Base-by-base conservation (phyloP, 371 early-diverging fungal genomes). In the Furculomyces boomerangus region DNA sequence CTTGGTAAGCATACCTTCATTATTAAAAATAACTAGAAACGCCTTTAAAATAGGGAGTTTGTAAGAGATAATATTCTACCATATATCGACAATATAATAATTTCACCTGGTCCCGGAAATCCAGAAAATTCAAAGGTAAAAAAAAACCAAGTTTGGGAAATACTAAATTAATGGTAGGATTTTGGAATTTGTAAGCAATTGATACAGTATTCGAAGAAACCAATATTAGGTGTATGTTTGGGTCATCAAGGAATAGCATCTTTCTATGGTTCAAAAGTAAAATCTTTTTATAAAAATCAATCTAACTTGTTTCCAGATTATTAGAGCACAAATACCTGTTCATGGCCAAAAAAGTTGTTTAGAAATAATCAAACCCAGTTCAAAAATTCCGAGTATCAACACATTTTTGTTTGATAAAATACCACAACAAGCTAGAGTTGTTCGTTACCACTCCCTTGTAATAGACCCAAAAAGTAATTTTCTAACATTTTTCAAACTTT, bases 201-300 rank as follows among this genome's bases (percentile, higher is more conserved):
- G 14, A 63, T 94, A 27, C 53, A 70, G 30, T 63, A 76, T 22
- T 50, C 62, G 2, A 61, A 65, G 14, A 65, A 81, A 54, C 98
- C 99, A 1, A 72, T 96, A 10, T 77, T 99, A 53, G 99, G 99
- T 45, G 88, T 99, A 0, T 99, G 99, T 65, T 71, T 99, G 39
- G 99, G 99, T 0, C 90, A 93, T 68, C 98, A 99, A 66, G 88
- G 93, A 3, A 79, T 93, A 25, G 93, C 84, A 0, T 65, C 74
- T 50, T 74, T 73, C 10, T 81, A 84, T 59, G 94, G 92, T 7
- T 88, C 84, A 10, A 76, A 53, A n/a, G 51, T 51, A 27, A 13
- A 27, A 8, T 20, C 22, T 45, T 35, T 16, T 10, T 35, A 35
- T 16, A 35, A 35, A 35, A 35, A 10, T 16, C 35, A 35, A 35